phyloP scores from a whole-genome alignment of 2,329 filamentous ascomycete species.

The Hypoxylon sp. region DNA sequence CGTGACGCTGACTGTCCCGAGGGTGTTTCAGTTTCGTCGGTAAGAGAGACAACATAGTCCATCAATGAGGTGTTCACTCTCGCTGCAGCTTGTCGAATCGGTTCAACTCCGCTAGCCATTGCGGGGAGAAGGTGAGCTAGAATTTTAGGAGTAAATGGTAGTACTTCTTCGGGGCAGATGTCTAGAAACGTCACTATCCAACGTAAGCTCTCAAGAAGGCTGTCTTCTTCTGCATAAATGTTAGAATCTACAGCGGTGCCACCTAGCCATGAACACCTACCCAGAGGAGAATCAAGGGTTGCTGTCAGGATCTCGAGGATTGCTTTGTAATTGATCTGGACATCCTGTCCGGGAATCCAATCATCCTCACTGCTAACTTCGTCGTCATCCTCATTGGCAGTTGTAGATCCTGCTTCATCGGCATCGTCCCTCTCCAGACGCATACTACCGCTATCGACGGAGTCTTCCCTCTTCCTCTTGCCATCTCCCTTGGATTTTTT shows the following conservation, averaged over 20 bases:
- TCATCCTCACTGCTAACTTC: conserved; percentile 83
- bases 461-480: conserved; percentile 78
- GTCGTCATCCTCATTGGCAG: conserved; percentile 67
- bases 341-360: conserved; percentile 97
- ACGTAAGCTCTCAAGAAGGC: conserved; percentile 88
- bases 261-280: conserved; percentile 61
- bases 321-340: conserved; percentile 91
- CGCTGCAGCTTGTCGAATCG: conserved; percentile 88
- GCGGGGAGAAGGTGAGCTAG: conserved; percentile 92
- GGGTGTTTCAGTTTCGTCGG: conserved; percentile 73
- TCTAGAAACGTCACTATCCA: conserved; percentile 98
- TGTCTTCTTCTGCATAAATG: conserved; percentile 81
- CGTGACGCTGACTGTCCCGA: conserved; percentile 58
- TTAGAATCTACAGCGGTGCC: conserved; percentile 37
- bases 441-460: conserved; percentile 75
- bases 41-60: conserved; percentile 93
- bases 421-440: conserved; percentile 72
- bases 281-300: conserved; percentile 85
- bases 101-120: conserved; percentile 91
- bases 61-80: conserved; percentile 92
- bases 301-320: conserved; percentile 93
- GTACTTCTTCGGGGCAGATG: conserved; percentile 95
- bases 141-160: conserved; percentile 93
- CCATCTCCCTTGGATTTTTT: conserved; percentile 77
- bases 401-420: conserved; percentile 71